These are phyloP conservation scores for Smithsoniella earleae DNA, from an alignment of 163 green algal genomes.

Conservation along the genomic window DNA sequence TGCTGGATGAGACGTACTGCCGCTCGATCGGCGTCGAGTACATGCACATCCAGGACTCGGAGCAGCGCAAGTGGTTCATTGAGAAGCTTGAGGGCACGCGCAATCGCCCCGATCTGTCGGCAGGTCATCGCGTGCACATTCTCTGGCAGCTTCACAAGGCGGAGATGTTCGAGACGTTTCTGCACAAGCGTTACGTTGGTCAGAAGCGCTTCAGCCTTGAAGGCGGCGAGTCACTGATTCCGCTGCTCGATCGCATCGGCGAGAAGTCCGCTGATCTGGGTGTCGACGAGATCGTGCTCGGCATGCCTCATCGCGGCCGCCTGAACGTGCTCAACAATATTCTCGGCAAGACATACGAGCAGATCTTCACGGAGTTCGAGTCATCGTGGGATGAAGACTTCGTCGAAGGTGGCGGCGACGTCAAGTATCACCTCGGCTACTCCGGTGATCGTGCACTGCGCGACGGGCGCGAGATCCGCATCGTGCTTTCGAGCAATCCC, in stretches of 20 bases:
- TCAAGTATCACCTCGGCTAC: constrained; percentile 99
- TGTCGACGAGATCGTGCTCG: constrained; percentile 78
- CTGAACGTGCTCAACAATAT: constrained; percentile 99
- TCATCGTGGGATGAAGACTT: constrained; percentile 39
- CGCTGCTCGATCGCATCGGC: constrained; percentile 93
- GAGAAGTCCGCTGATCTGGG: constrained; percentile 80
- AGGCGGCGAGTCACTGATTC: constrained; percentile 91
- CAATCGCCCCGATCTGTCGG: too few species aligned
- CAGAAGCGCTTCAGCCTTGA: constrained; percentile 98
- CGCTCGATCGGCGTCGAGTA: constrained; percentile 90
- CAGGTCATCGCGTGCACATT: too few species aligned
- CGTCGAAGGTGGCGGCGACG: constrained; percentile 56
- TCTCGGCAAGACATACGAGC: constrained; percentile 90
- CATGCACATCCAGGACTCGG: constrained; percentile 95
- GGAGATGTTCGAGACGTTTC: constrained; percentile 94
- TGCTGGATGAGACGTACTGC: constrained; percentile 84
- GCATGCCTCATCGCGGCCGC: constrained; percentile 93
- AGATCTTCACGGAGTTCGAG: constrained; percentile 95
- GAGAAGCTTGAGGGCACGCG: constrained; percentile 87
- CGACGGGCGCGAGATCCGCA: constrained; percentile 77
- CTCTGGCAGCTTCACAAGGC: too few species aligned
- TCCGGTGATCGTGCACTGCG: constrained; percentile 86
- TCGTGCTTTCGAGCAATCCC: constrained; percentile 93
- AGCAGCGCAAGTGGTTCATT: constrained; percentile 92
- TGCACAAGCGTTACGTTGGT: too few species aligned